These are phyloP conservation scores for Gynochthodes officinalis DNA, from an alignment of 257 asterid genomes.

Conservation along the genomic window DNA sequence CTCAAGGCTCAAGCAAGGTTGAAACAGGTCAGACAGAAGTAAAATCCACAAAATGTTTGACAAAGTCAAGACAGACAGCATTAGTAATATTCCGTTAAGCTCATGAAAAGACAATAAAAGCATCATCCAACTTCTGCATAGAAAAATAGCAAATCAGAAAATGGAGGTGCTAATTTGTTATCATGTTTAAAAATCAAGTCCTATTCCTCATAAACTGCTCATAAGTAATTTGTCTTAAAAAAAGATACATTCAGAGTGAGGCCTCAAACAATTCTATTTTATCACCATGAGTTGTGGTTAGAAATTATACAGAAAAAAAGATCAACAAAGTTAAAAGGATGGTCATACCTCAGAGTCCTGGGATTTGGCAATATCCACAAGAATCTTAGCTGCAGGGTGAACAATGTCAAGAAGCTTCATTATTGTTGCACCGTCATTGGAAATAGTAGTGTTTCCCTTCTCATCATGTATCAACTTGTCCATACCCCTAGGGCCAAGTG, in stretches of 20 bases:
- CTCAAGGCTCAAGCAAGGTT: background rate
- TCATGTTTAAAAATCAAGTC: background rate
- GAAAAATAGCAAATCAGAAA: background rate
- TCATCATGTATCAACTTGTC: slow-evolving; percentile 98
- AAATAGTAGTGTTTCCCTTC: slow-evolving; percentile 95
- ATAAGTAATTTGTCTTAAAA: background rate
- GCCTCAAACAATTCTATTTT: background rate
- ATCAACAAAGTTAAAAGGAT: background rate
- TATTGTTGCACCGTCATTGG: slow-evolving; percentile 98
- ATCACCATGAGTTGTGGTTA: background rate
- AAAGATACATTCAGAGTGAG: background rate
- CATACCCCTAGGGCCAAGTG: slow-evolving; percentile 99
- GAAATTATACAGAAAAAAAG: background rate
- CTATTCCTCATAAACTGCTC: background rate
- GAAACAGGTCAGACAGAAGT: background rate
- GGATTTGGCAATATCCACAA: slow-evolving; percentile 95
- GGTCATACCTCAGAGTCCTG: slow-evolving; percentile 90
- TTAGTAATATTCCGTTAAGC: background rate
- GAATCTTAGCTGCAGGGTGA: slow-evolving; percentile 98
- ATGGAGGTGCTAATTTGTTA: background rate
- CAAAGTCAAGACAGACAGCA: background rate
- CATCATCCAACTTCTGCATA: background rate
- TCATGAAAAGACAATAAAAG: too few relatives aligned
- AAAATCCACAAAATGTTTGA: background rate
- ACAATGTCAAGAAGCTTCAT: slow-evolving; percentile 98